A percentile compares a stretch with the other conserved stretches of the same genome.
These are phyloP conservation scores for Hamamelis virginiana DNA, from an alignment of 164 flowering plant genomes.

Conservation along the genomic window DNA sequence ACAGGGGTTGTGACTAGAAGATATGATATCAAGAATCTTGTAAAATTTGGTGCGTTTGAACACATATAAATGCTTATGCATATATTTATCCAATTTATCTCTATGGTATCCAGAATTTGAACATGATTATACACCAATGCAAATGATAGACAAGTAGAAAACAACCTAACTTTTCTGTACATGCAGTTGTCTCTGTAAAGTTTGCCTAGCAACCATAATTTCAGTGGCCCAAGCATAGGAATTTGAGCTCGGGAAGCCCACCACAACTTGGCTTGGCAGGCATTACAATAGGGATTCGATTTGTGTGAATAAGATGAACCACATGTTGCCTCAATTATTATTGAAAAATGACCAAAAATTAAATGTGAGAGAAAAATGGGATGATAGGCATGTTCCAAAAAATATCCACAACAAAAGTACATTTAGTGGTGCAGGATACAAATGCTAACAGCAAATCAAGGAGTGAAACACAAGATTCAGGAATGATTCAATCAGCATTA, in stretches of 20 bases:
- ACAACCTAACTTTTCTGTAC: not conserved
- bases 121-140: too few species aligned
- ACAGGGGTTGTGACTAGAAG: too few species aligned
- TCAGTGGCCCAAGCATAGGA: not conserved
- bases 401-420: not conserved
- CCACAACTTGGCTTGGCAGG: not conserved
- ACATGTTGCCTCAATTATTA: not conserved
- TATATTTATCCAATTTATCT: not conserved
- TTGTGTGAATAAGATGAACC: not conserved
- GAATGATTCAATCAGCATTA: too few species aligned
- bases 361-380: too few species aligned
- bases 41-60: not conserved
- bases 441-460: not conserved
- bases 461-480: too few species aligned
- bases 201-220: not conserved
- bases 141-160: too few species aligned
- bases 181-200: not conserved
- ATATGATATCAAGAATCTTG: not conserved
- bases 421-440: not conserved
- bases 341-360: not conserved
- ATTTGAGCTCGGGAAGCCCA: not conserved
- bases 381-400: not conserved
- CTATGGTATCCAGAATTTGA: too few species aligned
- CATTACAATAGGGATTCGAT: not conserved
- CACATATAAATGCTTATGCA: not conserved